These are phyloP conservation scores for Sideroxylon spinosum DNA, from an alignment of 179 eudicot species.

Conservation along the genomic window DNA sequence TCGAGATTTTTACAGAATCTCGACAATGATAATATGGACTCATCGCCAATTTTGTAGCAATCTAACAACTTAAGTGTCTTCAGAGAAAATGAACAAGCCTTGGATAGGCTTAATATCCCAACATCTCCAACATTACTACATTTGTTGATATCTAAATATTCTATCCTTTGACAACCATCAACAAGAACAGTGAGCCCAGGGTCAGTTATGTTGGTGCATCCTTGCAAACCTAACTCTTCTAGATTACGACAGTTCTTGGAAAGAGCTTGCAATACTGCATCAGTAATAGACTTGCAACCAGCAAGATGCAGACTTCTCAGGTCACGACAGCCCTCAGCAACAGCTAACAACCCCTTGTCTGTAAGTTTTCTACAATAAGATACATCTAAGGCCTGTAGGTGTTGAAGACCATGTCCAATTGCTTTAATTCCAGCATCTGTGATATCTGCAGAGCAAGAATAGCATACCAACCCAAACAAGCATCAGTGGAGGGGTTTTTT, in stretches of 20 bases:
- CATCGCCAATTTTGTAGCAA: slow-evolving; percentile 73
- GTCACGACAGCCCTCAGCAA: slow-evolving; percentile 67
- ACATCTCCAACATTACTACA: slow-evolving; percentile 70
- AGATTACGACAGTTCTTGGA: slow-evolving; percentile 58
- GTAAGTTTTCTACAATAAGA: slow-evolving; percentile 83
- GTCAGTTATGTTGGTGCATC: slow-evolving; percentile 72
- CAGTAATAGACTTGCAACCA: slow-evolving; percentile 72
- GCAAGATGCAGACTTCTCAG: slow-evolving; percentile 63
- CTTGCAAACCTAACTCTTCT: slow-evolving; percentile 61
- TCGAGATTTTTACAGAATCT: slow-evolving; percentile 61
- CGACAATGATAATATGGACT: slow-evolving; percentile 57
- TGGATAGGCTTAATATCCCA: slow-evolving; percentile 52
- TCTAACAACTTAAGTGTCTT: slow-evolving; percentile 69
- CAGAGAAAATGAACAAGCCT: slow-evolving; percentile 64
- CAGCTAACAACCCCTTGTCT: slow-evolving; percentile 64
- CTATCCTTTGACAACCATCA: slow-evolving; percentile 56
- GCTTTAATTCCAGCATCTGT: slow-evolving; percentile 70
- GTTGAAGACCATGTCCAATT: slow-evolving; percentile 58
- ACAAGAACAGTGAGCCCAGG: slow-evolving; percentile 61
- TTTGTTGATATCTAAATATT: slow-evolving; percentile 61
- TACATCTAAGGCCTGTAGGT: slow-evolving; percentile 65
- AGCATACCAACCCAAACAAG: not conserved
- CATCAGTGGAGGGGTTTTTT: not conserved
- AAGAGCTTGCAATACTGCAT: slow-evolving; percentile 45
- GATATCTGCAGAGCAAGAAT: slow-evolving; percentile 48